Percentiles rank a stretch among this genome's conserved stretches.
phyloP scores from a whole-genome alignment of 148 eudicot genomes.

The Nepenthes gracilis region DNA sequence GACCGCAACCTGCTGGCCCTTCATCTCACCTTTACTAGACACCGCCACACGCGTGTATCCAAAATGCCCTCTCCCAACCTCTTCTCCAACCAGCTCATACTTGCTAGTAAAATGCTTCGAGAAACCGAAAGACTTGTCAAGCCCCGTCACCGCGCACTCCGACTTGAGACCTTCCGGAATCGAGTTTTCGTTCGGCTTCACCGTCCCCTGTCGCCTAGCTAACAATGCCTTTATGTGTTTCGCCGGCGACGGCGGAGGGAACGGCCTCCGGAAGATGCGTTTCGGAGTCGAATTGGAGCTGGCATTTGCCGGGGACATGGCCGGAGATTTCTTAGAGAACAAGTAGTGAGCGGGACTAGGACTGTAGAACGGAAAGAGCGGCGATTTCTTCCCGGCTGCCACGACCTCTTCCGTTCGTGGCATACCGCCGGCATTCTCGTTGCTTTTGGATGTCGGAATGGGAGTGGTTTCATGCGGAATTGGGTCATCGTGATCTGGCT shows the following conservation, averaged over 20 bases:
- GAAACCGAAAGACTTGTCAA: conserved; percentile 83
- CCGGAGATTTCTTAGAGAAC: conserved; percentile 68
- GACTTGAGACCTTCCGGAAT: conserved; percentile 37
- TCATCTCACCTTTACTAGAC: conserved; percentile 63
- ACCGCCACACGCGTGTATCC: conserved; percentile 78
- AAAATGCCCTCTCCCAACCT: conserved; percentile 97
- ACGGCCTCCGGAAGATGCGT: conserved; percentile 55
- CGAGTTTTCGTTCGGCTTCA: conserved; percentile 42
- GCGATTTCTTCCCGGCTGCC: conserved; percentile 38
- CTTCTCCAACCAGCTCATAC: conserved; percentile 75
- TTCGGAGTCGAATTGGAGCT: conserved; percentile 50
- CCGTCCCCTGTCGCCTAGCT: conserved; percentile 59
- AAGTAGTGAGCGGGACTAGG: conserved; percentile 83
- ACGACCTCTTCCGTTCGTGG: neutral
- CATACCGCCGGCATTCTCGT: neutral
- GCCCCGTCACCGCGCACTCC: conserved; percentile 17
- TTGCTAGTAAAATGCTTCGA: conserved; percentile 50
- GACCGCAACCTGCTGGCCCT: conserved; percentile 75
- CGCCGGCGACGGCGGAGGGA: conserved; percentile 91
- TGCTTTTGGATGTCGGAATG: conserved; percentile 1
- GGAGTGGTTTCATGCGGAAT: conserved; percentile 1
- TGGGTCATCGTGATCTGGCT: neutral
- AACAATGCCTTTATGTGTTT: conserved; percentile 68
- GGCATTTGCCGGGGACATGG: conserved; percentile 45
- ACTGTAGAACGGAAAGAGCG: conserved; percentile 58